These are phyloP conservation scores for Lentinus tigrinus DNA, from an alignment of 768 basidiomycete species.

Conservation along the genomic window DNA sequence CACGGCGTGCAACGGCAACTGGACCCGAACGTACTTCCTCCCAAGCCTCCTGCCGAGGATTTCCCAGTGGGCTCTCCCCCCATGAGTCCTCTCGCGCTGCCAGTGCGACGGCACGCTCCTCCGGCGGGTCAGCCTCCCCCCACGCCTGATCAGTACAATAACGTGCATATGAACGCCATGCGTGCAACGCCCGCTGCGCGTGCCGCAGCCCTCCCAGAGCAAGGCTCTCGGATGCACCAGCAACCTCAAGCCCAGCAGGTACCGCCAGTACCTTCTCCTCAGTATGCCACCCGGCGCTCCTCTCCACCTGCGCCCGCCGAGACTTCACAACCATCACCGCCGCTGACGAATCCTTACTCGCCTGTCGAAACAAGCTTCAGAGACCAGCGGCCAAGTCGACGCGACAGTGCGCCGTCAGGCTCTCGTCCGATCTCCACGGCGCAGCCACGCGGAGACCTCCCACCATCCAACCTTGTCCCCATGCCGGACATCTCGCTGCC, in stretches of 20 bases:
- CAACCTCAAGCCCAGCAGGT: not conserved
- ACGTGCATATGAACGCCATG: constrained; percentile 7
- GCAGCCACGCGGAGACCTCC: not conserved
- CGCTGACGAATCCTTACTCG: constrained; percentile 10
- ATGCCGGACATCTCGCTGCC: constrained; percentile 18
- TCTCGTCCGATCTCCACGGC: not conserved
- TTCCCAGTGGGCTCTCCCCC: constrained; percentile 1
- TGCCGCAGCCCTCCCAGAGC: not conserved
- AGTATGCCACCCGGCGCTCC: not conserved
- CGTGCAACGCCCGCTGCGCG: not conserved
- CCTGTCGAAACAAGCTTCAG: constrained; percentile 1
- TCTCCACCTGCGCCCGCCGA: not conserved
- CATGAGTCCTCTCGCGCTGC: constrained; percentile 8
- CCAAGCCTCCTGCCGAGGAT: constrained; percentile 7
- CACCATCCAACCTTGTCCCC: not conserved
- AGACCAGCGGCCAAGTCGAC: not conserved
- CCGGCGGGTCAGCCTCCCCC: constrained; percentile 4
- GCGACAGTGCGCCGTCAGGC: not conserved
- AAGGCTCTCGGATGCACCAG: not conserved
- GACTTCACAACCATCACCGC: constrained; percentile 3
- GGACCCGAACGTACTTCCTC: constrained; percentile 9
- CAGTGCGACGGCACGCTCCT: constrained; percentile 10
- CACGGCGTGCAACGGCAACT: not conserved
- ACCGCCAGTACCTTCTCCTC: not conserved
- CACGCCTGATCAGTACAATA: constrained; percentile 7